Evolutionary conservation across 169 alveolate genomes (phyloP).

Genomic region (Toxoplasma gondii): DNA sequence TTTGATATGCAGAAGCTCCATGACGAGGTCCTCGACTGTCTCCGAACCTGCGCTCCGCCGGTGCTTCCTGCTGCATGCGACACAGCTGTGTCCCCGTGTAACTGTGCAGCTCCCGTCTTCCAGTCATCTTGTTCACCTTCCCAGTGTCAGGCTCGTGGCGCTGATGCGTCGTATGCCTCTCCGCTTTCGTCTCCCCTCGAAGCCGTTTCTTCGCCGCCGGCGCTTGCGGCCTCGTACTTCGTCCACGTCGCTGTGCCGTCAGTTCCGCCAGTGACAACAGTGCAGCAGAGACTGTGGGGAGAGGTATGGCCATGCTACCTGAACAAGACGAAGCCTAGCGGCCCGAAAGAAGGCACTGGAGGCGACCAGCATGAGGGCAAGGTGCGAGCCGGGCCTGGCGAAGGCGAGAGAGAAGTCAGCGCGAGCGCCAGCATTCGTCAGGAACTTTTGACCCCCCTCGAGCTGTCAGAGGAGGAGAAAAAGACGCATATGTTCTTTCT

Average conservation of each 20-base stretch:
- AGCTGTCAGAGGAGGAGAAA: not conserved
- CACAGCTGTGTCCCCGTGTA: not conserved
- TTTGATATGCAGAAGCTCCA: not conserved
- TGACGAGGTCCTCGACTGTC: not conserved
- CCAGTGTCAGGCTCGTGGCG: no score
- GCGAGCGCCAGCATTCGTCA: not conserved
- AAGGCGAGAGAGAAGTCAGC: not conserved
- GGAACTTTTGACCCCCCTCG: not conserved
- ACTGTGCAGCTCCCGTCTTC: not conserved
- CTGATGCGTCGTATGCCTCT: not conserved
- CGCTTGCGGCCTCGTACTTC: not conserved
- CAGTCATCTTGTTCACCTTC: no score
- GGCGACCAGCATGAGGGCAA: not conserved
- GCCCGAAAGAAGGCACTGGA: not conserved
- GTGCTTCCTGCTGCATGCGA: not conserved
- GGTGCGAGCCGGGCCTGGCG: not conserved
- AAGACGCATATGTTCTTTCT: not conserved
- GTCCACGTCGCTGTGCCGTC: slow-evolving; percentile 26
- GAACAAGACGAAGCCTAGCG: slow-evolving; percentile 15
- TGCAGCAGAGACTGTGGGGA: slow-evolving; percentile 24
- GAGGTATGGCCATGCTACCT: slow-evolving; percentile 32
- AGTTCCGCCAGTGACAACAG: slow-evolving; percentile 19
- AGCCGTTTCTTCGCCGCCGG: not conserved
- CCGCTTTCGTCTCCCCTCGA: not conserved
- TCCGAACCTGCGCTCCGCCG: not conserved